Evolutionary conservation across 768 basidiomycete species (phyloP), one percentile per base, ranked within the genome.

Genomic region (Dioszegia hungarica): DNA sequence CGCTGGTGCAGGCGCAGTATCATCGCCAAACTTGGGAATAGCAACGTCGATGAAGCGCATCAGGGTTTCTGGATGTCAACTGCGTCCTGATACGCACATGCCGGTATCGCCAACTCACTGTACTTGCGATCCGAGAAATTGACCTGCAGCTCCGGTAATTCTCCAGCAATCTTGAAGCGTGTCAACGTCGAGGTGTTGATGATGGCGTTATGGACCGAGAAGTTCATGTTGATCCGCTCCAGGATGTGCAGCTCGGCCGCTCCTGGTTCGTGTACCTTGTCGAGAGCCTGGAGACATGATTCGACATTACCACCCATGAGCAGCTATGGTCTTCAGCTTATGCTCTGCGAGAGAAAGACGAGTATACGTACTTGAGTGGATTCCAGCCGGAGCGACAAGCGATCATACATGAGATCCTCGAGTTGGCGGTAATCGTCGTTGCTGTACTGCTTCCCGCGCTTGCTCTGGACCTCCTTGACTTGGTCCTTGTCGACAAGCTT

Each of bases 361-460:
- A 11, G 28, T 78, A 54, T 59, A 93, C 92, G 54, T 59, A 93
- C 92, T 84, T 98, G 94, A 12, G 95, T 91, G 40, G 88, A 86
- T 64, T 91, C 81, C 17, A 99, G 81, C 54, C 83, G 85, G 34
- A 99, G 80, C 11, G 82, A 82, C 63, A 95, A 80, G 62, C 86
- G 88, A 77, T 99, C 95, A 68, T 98, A 99, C 90, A 98, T 94
- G 33, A 97, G 78, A 2, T 86, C 86, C 76, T 97, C 91, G 24
- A 99, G 80, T 51, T 84, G 82, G 64, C 80, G 80, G 76, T 87
- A 92, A 66, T 99, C 95, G 48, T 87, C 87, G 17, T 92, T 90
- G 37, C 80, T 84, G 73, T 95, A 95, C 68, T 86, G 80, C 71
- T 87, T 84, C 43, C 87, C 85, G 48, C 89, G 84, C 74, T 95